Base-by-base conservation (phyloP, 495 filamentous ascomycete genomes). In the Penicillium ucsense region DNA sequence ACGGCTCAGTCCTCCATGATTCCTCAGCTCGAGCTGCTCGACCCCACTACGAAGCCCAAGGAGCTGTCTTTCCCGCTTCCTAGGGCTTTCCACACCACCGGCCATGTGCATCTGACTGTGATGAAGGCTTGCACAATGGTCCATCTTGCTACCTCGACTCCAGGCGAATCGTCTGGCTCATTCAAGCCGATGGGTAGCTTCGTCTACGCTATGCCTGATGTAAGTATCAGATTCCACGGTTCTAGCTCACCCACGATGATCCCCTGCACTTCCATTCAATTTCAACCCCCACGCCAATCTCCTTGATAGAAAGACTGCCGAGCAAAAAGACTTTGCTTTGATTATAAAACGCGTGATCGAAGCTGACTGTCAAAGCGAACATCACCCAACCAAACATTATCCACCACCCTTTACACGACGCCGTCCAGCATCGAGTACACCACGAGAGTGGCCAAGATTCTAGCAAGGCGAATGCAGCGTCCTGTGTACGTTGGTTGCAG, bases 131-230 rank as follows among this genome's bases (percentile, higher is more conserved):
- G 80, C 28, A 65, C 84, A 8, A 70, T 85, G 34, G 67, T 94
- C 4, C 91, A 95, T 59, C 65, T 96, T 37, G 85, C 87, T 0
- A 89, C 85, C 0, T 77, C 82, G 5, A 71, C 78, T 3, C 69
- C 78, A 20, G 85, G 84, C 3, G 77, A 82, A 35, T 66, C 64
- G 8, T 55, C 58, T 3, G 66, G 65, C 9, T 59, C 61, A 3
- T 37, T 63, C 20, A 71, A 70, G 50, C 63, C 68, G 11, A 65
- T 75, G 65, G 71, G 71, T 6, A 91, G 86, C 48, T 92, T 97
- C 61, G 85, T 97, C 38, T 95, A 94, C 63, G 85, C 92, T 20
- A 78, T 96, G 62, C 91, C 90, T 29, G 84, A 94, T 67, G 89
- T 95, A 68, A 57, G 78, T 68, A 11, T 20, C 20, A 20, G 20